Evolutionary conservation across 2,329 filamentous ascomycete species (phyloP).

Genomic region (Emericellopsis cladophorae): DNA sequence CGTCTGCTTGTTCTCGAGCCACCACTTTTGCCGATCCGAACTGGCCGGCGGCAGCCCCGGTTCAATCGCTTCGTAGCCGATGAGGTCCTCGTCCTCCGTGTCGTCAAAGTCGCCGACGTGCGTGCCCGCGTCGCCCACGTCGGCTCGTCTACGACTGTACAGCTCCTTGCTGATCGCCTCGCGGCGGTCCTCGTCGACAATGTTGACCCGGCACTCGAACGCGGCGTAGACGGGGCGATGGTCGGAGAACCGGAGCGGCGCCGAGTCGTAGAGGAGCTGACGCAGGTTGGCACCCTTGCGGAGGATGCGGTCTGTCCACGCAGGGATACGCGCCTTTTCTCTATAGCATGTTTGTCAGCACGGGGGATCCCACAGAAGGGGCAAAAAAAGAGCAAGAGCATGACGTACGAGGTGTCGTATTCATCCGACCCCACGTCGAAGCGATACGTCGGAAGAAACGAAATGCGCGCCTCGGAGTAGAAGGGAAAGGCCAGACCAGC

Average conservation of each 20-base stretch:
- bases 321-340: constrained; percentile 88
- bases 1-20: constrained; percentile 57
- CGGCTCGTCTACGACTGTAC: constrained; percentile 55
- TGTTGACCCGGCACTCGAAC: constrained; percentile 73
- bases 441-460: constrained; percentile 89
- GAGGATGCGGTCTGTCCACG: constrained; percentile 92
- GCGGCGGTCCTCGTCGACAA: constrained; percentile 64
- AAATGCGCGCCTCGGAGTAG: constrained; percentile 82
- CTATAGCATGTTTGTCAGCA: constrained; percentile 13
- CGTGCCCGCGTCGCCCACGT: constrained; percentile 52
- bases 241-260: constrained; percentile 80
- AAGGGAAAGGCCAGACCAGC: constrained; percentile 79
- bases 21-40: constrained; percentile 59
- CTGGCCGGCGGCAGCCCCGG: constrained; percentile 60
- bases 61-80: constrained; percentile 73
- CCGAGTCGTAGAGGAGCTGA: constrained; percentile 72
- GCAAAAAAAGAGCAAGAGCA: no score
- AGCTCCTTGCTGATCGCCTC: constrained; percentile 61
- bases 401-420: constrained; percentile 76
- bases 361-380: neutral
- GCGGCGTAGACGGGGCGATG: constrained; percentile 89
- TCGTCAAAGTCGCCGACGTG: constrained; percentile 38
- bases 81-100: constrained; percentile 66
- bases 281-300: constrained; percentile 74
- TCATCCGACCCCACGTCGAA: constrained; percentile 79